Evolutionary conservation across 257 asterid genomes (phyloP), one percentile per base, ranked within the genome.

Genomic region (Mentha longifolia): DNA sequence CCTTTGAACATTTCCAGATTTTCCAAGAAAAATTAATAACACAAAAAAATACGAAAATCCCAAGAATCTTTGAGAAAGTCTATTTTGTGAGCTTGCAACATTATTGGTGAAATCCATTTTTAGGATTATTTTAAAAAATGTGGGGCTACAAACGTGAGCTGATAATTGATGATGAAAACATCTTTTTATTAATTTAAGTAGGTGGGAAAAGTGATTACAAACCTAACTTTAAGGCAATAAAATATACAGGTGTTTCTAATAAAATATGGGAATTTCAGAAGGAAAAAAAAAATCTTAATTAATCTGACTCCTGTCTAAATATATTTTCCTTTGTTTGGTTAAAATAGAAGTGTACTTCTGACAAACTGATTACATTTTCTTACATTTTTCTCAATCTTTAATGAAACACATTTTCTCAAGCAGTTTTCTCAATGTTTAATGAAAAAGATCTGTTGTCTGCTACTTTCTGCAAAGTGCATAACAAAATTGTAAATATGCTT

Each of bases 131-230:
- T 31, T 41, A 22, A 25, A 52, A n/a, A 42, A 13, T 13, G 35
- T 68, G 37, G 49, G 67, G 57, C 70, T 68, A 57, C 77, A 65
- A 42, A 75, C 56, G 54, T 59, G 81, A 65, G 83, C 68, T 76
- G 78, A 79, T 80, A 52, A 80, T 75, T 85, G 84, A 73, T 81
- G 81, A 80, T 77, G 72, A 78, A 60, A 61, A 67, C 49, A 63
- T 50, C 67, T 61, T 75, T 71, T 64, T 74, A 71, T 71, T 51
- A 35, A 52, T 17, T 51, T 76, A 71, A 80, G 87, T 79, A 77
- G 90, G 90, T 87, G 90, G 86, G 80, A 70, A 69, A 78, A 85
- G 82, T 85, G 82, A 85, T 82, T 84, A 78, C 74, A 63, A 72
- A 72, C 79, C 82, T 45, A 72, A 76, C 74, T 75, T 78, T 71